Evolutionary conservation across 768 basidiomycete species (phyloP).

Genomic region (Phanerodontia chrysosporium): DNA sequence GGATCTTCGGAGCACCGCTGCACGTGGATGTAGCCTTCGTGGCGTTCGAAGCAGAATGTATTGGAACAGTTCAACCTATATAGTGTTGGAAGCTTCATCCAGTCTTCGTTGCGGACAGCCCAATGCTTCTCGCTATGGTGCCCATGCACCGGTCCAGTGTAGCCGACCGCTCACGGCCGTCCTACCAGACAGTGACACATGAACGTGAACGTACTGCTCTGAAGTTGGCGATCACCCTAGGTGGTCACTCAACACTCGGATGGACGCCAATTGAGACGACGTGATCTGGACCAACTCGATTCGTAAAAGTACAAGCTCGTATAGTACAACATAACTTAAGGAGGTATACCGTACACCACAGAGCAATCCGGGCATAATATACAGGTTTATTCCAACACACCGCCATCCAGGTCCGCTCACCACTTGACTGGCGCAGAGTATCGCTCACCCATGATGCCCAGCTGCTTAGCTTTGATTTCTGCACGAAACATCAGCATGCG

Average conservation of each 20-base stretch:
- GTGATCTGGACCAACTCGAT: no score
- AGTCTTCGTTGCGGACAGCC: no score
- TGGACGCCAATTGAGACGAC: no score
- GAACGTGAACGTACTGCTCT: no score
- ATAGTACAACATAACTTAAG: neutral
- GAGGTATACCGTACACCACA: neutral
- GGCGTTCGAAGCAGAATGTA: neutral
- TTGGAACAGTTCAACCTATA: neutral
- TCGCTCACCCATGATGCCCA: conserved; percentile 35
- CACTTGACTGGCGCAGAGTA: conserved; percentile 20
- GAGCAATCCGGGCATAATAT: neutral
- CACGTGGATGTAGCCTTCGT: neutral
- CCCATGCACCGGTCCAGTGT: no score
- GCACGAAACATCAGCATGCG: neutral
- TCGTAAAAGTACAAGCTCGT: neutral
- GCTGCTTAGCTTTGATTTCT: conserved; percentile 72
- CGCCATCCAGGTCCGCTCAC: neutral
- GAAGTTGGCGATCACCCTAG: no score
- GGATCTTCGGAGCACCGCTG: neutral
- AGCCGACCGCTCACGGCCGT: no score
- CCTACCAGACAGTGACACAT: no score
- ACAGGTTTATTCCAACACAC: neutral
- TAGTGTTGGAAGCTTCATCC: no score
- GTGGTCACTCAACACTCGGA: no score
- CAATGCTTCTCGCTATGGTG: no score